phyloP scores from a whole-genome alignment of 2,329 filamentous ascomycete genomes.

The Byssothecium circinans region DNA sequence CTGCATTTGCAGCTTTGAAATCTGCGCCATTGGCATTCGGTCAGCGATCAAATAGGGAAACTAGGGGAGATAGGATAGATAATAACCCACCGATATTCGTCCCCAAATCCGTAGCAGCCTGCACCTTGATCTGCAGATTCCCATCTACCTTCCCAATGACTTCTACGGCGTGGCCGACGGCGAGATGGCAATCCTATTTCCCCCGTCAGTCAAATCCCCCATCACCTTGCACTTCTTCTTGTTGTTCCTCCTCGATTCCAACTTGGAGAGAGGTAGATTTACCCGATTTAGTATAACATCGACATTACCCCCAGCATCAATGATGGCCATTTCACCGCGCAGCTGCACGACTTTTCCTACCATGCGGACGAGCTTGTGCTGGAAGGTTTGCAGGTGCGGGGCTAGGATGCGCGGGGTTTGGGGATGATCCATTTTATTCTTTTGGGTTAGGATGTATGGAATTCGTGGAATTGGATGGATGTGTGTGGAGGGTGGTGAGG shows the following conservation, averaged over 20 bases:
- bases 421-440: conserved; percentile 34
- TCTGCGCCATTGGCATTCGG: conserved; percentile 54
- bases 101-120: conserved; percentile 71
- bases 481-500: too few relatives aligned
- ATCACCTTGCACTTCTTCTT: background rate
- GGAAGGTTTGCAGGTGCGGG: conserved; percentile 74
- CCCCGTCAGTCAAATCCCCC: background rate
- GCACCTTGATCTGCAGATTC: conserved; percentile 71
- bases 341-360: conserved; percentile 83
- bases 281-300: conserved; percentile 74
- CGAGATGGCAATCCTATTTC: conserved; percentile 75
- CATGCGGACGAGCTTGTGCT: conserved; percentile 73
- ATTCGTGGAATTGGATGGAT: too few relatives aligned
- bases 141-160: conserved; percentile 78
- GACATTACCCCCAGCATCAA: conserved; percentile 78
- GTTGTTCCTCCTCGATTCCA: too few relatives aligned
- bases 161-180: conserved; percentile 70
- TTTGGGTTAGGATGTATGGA: background rate
- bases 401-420: conserved; percentile 80
- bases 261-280: too few relatives aligned
- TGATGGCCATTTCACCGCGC: conserved; percentile 74
- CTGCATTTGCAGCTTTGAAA: conserved; percentile 71
- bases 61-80: background rate
- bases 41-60: conserved; percentile 1
- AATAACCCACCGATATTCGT: conserved; percentile 65